Percentiles rank a stretch among this genome's conserved stretches.
Evolutionary conservation across 306 rosid species (phyloP).

Genomic region (Sophora flavescens): DNA sequence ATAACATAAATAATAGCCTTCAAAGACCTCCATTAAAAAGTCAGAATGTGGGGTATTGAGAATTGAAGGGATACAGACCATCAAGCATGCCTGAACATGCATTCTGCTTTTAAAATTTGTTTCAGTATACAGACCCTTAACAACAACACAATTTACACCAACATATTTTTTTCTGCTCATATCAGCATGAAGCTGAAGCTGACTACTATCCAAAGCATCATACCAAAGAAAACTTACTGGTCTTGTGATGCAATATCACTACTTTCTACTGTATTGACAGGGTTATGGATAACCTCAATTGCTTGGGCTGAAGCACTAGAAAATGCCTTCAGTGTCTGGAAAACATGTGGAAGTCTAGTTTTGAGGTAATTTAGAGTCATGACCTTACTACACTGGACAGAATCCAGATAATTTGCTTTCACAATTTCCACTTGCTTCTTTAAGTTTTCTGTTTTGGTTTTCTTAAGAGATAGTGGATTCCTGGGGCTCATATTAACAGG

Average conservation of each 20-base stretch:
- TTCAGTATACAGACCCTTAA: conserved; percentile 19
- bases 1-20: conserved; percentile 11
- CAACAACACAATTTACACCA: conserved; percentile 37
- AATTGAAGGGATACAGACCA: conserved; percentile 29
- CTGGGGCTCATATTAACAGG: conserved; percentile 58
- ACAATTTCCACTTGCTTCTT: conserved; percentile 69
- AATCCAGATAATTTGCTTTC: conserved; percentile 57
- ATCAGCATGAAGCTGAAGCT: conserved; percentile 19
- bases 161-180: conserved; percentile 31
- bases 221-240: conserved; percentile 2
- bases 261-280: conserved; percentile 47
- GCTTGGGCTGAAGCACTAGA: conserved; percentile 67
- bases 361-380: conserved; percentile 69
- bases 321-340: conserved; percentile 66
- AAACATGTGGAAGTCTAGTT: conserved; percentile 74
- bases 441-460: conserved; percentile 66
- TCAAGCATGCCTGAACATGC: conserved; percentile 25
- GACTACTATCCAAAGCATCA: conserved; percentile 33
- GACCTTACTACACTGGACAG: conserved; percentile 58
- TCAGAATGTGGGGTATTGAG: not conserved
- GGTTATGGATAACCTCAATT: conserved; percentile 56
- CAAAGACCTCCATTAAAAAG: conserved; percentile 11
- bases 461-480: conserved; percentile 69
- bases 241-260: conserved; percentile 44
- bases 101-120: conserved; percentile 11